phyloP scores from a whole-genome alignment of 108 stramenopile species.

The Discostella pseudostelligera region DNA sequence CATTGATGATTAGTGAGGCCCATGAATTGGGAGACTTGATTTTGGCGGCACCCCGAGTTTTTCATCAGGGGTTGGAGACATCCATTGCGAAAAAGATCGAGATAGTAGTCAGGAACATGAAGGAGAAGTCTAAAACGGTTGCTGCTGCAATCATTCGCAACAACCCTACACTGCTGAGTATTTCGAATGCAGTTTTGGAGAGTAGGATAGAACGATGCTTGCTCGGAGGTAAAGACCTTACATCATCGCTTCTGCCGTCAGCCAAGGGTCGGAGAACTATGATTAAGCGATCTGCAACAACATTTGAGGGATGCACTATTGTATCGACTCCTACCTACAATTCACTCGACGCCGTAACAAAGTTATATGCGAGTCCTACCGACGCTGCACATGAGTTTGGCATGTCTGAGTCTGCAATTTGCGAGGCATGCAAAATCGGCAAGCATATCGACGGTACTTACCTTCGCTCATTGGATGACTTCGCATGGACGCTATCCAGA shows the following conservation, averaged over 20 bases:
- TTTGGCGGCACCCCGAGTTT: constrained; percentile 44
- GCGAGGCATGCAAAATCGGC: constrained; percentile 10
- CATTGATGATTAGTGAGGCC: constrained; percentile 21
- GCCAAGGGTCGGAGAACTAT: constrained; percentile 24
- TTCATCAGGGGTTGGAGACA: constrained; percentile 42
- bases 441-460: constrained; percentile 30
- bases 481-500: neutral
- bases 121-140: constrained; percentile 9
- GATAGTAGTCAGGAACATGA: constrained; percentile 20
- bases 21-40: constrained; percentile 38
- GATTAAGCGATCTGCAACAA: constrained; percentile 3
- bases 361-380: constrained; percentile 17
- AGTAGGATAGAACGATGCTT: constrained; percentile 28
- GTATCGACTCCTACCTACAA: constrained; percentile 9
- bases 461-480: constrained; percentile 10
- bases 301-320: neutral
- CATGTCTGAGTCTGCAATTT: constrained; percentile 11
- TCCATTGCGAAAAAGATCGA: constrained; percentile 45
- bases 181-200: constrained; percentile 19
- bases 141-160: constrained; percentile 24
- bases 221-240: constrained; percentile 9
- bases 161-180: constrained; percentile 48
- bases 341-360: constrained; percentile 21
- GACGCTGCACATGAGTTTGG: constrained; percentile 22
- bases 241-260: constrained; percentile 24